These are phyloP conservation scores for Conoideocrella luteorostrata DNA, from an alignment of 2,329 filamentous ascomycete species.

Conservation along the genomic window DNA sequence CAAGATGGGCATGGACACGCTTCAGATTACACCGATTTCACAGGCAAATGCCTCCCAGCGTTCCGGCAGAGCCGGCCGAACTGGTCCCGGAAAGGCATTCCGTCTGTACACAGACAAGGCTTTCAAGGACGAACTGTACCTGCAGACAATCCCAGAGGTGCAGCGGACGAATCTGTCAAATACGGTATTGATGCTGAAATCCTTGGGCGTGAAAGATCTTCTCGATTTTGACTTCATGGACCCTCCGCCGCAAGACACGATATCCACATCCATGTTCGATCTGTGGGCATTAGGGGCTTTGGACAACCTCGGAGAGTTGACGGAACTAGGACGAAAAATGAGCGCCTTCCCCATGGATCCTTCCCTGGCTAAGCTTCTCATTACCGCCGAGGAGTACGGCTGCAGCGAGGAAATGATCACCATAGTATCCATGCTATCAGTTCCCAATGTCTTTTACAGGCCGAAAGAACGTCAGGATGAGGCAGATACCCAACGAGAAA, in stretches of 20 bases:
- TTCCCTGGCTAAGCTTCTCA: constrained; percentile 86
- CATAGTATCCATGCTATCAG: constrained; percentile 95
- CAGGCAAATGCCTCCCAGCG: constrained; percentile 94
- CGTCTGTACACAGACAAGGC: constrained; percentile 91
- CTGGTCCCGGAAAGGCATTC: constrained; percentile 91
- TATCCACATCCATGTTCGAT: constrained; percentile 94
- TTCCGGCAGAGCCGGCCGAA: constrained; percentile 87
- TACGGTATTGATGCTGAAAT: constrained; percentile 89
- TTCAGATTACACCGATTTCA: constrained; percentile 95
- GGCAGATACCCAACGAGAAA: constrained; percentile 89
- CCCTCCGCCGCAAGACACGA: constrained; percentile 93
- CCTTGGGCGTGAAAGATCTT: constrained; percentile 85
- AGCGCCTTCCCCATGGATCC: constrained; percentile 98
- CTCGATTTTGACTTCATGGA: constrained; percentile 99
- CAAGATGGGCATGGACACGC: constrained; percentile 97
- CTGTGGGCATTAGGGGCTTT: constrained; percentile 92
- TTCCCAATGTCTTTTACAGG: constrained; percentile 93
- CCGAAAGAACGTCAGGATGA: constrained; percentile 96
- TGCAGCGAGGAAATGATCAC: constrained; percentile 98
- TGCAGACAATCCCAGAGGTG: constrained; percentile 95
- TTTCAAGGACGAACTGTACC: constrained; percentile 92
- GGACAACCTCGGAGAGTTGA: constrained; percentile 90
- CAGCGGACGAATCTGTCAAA: constrained; percentile 94
- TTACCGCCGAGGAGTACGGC: constrained; percentile 81
- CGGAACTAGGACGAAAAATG: constrained; percentile 82